phyloP scores from a whole-genome alignment of 345 rosid species.

The Salix koriyanagi region DNA sequence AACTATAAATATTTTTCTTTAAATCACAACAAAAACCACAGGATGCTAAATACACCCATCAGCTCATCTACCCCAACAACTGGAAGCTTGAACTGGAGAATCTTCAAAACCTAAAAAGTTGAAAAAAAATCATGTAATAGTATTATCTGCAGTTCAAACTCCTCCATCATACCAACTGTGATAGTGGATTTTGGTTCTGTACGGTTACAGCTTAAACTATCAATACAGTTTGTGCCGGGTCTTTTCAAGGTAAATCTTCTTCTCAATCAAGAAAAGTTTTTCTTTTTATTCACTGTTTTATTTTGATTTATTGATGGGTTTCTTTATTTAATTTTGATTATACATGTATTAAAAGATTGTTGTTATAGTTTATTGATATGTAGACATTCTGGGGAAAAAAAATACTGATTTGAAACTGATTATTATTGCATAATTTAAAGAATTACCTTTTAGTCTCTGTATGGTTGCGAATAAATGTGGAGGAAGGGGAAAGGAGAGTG shows the following conservation, averaged over 20 bases:
- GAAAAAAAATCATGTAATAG: background rate
- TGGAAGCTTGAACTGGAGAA: background rate
- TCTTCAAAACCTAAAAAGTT: background rate
- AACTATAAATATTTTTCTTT: too few relatives aligned
- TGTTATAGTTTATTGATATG: background rate
- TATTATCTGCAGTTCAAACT: background rate
- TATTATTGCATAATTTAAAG: background rate
- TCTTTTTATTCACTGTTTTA: background rate
- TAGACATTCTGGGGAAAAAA: background rate
- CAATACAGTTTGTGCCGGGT: background rate
- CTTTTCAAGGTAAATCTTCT: constrained; percentile 7
- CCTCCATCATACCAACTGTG: background rate
- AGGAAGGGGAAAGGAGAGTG: background rate
- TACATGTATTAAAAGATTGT: background rate
- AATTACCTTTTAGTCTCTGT: background rate
- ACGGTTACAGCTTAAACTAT: background rate
- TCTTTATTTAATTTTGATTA: background rate
- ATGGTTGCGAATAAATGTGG: background rate
- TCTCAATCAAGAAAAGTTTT: background rate
- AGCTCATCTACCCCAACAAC: background rate
- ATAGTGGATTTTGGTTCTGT: background rate
- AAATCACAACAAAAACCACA: too few relatives aligned
- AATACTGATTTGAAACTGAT: background rate
- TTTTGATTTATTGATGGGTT: background rate
- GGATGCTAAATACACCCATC: too few relatives aligned